Percentiles rank a stretch among this genome's conserved stretches.
Conservation (phyloP, 2,329 filamentous ascomycete species). For the Aphanocladium album region DNA sequence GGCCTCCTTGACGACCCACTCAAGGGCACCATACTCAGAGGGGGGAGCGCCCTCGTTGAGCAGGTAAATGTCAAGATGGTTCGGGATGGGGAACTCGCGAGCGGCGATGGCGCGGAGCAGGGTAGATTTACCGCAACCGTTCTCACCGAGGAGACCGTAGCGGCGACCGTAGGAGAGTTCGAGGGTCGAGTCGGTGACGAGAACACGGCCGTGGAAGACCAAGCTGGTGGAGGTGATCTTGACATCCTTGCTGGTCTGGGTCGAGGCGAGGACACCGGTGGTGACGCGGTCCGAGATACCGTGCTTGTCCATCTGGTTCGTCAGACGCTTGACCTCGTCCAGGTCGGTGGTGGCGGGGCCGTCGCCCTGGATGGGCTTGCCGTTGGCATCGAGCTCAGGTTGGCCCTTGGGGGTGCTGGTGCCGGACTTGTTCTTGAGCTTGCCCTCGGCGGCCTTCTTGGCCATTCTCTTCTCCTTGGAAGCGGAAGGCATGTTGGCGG, state of each 20-base stretch:
- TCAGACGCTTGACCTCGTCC: constrained; percentile 79
- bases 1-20: constrained; percentile 95
- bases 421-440: constrained; percentile 68
- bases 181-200: constrained; percentile 88
- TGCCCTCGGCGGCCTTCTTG: constrained; percentile 67
- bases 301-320: constrained; percentile 90
- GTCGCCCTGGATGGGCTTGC: constrained; percentile 51
- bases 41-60: constrained; percentile 94
- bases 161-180: constrained; percentile 90
- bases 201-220: constrained; percentile 95
- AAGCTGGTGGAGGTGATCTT: constrained; percentile 93
- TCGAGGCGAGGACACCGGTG: constrained; percentile 88
- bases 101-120: constrained; percentile 89
- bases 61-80: constrained; percentile 96
- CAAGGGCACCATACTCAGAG: constrained; percentile 81
- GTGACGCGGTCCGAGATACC: constrained; percentile 97
- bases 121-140: constrained; percentile 99
- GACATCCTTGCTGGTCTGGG: constrained; percentile 81
- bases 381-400: constrained; percentile 64
- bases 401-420: constrained; percentile 60
- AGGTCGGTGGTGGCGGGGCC: constrained; percentile 64
- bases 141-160: constrained; percentile 95
- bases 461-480: constrained; percentile 69
- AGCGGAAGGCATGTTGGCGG: constrained; percentile 58
- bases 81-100: constrained; percentile 92